Evolutionary conservation across 1,139 yeast species (phyloP).

Genomic region (Suhomyces ambrosiae): DNA sequence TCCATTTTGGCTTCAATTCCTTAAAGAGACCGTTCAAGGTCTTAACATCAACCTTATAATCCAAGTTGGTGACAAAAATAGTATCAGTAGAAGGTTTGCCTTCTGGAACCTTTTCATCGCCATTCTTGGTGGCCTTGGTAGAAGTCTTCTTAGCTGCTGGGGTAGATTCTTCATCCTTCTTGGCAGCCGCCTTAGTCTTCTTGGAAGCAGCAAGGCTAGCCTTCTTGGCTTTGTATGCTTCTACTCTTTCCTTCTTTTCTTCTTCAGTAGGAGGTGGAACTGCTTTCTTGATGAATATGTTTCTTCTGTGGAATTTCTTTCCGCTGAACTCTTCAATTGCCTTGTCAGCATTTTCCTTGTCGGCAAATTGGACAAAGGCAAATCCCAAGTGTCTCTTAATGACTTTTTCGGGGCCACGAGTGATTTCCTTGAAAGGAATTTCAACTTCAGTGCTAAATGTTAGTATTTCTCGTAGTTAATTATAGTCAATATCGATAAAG

Average conservation of each 20-base stretch:
- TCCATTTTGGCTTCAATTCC: conserved; percentile 54
- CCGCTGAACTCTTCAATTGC: conserved; percentile 51
- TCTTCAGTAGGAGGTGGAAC: conserved; percentile 55
- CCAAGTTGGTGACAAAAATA: conserved; percentile 60
- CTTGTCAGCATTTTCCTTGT: conserved; percentile 46
- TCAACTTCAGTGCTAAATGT: conserved; percentile 33
- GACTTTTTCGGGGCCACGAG: conserved; percentile 32
- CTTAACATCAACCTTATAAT: conserved; percentile 47
- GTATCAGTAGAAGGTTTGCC: conserved; percentile 59
- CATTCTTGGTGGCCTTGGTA: conserved; percentile 12
- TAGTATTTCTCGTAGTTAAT: too few relatives aligned
- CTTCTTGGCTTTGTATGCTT: conserved; percentile 40
- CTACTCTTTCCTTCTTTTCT: conserved; percentile 43
- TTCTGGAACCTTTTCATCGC: conserved; percentile 41
- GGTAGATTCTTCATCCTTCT: conserved; percentile 15
- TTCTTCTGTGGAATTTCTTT: conserved; percentile 48
- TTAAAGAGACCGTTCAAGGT: conserved; percentile 48
- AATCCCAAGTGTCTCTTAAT: conserved; percentile 50
- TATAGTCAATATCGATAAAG: too few relatives aligned
- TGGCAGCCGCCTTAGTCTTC: conserved; percentile 21
- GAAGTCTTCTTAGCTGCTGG: conserved; percentile 11
- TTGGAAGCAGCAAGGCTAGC: conserved; percentile 25
- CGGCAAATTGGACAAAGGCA: conserved; percentile 55
- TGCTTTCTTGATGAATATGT: conserved; percentile 52
- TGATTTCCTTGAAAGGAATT: conserved; percentile 42